phyloP scores from a whole-genome alignment of 257 asterid genomes.

The Solanum infundibuliforme region DNA sequence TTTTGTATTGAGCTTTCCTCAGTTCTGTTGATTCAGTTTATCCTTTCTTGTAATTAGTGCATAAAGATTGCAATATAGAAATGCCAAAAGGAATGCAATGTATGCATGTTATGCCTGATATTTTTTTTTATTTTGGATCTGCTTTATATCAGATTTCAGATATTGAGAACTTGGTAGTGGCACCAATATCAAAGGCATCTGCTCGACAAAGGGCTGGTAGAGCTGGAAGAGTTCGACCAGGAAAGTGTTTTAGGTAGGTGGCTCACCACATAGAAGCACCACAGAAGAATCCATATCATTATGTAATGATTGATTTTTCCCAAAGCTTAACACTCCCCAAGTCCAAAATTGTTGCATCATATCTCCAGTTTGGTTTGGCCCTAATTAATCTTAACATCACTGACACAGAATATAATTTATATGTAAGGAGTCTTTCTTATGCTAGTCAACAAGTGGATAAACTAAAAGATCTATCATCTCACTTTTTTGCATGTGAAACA shows the following conservation, averaged over 20 bases:
- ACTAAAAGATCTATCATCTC: background rate
- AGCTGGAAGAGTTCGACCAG: slow-evolving; percentile 97
- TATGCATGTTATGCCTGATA: background rate
- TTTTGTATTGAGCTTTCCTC: background rate
- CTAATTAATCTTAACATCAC: background rate
- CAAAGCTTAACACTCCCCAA: background rate
- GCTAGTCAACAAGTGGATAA: background rate
- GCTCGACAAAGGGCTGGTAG: slow-evolving; percentile 98
- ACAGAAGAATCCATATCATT: background rate
- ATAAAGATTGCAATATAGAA: background rate
- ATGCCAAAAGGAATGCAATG: background rate
- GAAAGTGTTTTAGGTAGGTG: slow-evolving; percentile 86
- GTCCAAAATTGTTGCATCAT: background rate
- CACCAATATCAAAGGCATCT: slow-evolving; percentile 93
- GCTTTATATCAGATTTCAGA: slow-evolving; percentile 60
- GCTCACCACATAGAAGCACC: background rate
- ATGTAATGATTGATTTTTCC: background rate
- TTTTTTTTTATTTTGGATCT: background rate
- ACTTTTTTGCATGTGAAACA: background rate
- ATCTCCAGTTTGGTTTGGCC: background rate
- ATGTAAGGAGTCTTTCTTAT: background rate
- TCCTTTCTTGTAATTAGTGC: background rate
- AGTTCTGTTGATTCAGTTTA: background rate
- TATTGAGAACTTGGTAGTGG: slow-evolving; percentile 82
- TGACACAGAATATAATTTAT: background rate